These are phyloP conservation scores for Arthrobotrys sphaeroides DNA, from an alignment of 2,329 filamentous ascomycete species.

Conservation along the genomic window DNA sequence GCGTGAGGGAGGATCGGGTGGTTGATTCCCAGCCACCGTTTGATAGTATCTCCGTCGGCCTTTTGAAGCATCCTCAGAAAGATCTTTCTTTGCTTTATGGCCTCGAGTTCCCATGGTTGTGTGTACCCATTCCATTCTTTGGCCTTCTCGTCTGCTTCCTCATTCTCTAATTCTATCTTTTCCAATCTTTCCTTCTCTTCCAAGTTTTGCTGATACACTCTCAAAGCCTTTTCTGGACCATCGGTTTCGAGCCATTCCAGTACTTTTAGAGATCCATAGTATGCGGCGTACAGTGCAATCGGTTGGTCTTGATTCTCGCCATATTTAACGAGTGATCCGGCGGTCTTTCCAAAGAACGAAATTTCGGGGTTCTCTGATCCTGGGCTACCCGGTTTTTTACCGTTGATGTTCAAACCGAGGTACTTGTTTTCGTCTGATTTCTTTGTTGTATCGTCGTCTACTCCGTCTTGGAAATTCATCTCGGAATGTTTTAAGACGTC, in stretches of 20 bases:
- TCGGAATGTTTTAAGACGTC: neutral
- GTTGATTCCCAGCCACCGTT: constrained; percentile 53
- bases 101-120: too few species aligned
- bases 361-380: neutral
- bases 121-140: too few species aligned
- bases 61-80: neutral
- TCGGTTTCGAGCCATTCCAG: constrained; percentile 82
- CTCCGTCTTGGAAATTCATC: neutral
- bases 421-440: neutral
- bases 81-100: too few species aligned
- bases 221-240: constrained; percentile 70
- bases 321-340: neutral
- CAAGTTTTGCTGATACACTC: neutral
- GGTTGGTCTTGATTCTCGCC: constrained; percentile 61
- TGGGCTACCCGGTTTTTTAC: neutral
- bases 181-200: neutral
- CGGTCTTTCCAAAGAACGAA: too few species aligned
- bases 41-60: constrained; percentile 34
- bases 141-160: neutral
- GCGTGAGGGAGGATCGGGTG: constrained; percentile 50
- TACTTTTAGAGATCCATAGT: constrained; percentile 68
- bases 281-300: constrained; percentile 31
- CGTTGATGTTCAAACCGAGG: neutral
- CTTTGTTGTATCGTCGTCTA: neutral
- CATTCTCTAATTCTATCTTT: neutral